These are phyloP conservation scores for Pseudogymnoascus sp. DNA, from an alignment of 2,329 filamentous ascomycete genomes.

Conservation along the genomic window DNA sequence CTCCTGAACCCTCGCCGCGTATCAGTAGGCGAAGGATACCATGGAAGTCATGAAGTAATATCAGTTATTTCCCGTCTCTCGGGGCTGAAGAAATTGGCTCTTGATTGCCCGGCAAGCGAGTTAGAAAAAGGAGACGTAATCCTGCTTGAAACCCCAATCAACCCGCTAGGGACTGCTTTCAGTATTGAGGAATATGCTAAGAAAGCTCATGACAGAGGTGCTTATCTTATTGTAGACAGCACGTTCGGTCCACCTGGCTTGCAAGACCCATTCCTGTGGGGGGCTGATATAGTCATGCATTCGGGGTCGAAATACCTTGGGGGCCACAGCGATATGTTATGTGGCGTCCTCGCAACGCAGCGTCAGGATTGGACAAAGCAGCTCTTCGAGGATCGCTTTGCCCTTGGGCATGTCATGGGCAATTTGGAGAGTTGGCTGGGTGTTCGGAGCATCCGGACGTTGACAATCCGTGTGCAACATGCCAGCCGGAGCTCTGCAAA, in stretches of 20 bases:
- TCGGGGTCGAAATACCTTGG: conserved; percentile 94
- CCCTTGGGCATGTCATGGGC: conserved; percentile 80
- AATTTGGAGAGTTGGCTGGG: conserved; percentile 89
- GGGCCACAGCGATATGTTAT: conserved; percentile 89
- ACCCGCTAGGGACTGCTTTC: conserved; percentile 77
- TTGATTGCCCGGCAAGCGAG: conserved; percentile 58
- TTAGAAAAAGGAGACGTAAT: conserved; percentile 74
- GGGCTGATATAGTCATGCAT: conserved; percentile 85
- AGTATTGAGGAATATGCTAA: conserved; percentile 64
- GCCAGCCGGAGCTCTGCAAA: conserved; percentile 64
- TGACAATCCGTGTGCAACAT: conserved; percentile 71
- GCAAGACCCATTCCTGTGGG: conserved; percentile 73
- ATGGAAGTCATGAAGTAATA: conserved; percentile 87
- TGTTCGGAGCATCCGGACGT: conserved; percentile 73
- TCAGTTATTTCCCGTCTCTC: conserved; percentile 65
- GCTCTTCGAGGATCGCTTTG: conserved; percentile 62
- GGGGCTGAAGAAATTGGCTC: conserved; percentile 61
- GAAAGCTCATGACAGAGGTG: conserved; percentile 63
- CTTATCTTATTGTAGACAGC: conserved; percentile 76
- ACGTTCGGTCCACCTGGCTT: conserved; percentile 90
- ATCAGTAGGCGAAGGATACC: conserved; percentile 78
- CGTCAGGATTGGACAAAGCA: conserved; percentile 51
- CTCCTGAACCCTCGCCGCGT: conserved; percentile 75
- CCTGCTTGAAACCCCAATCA: conserved; percentile 88
- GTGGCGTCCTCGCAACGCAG: conserved; percentile 67